Evolutionary conservation across 768 basidiomycete species (phyloP), one percentile per base, ranked within the genome.

Genomic region (Suillus clintonianus): DNA sequence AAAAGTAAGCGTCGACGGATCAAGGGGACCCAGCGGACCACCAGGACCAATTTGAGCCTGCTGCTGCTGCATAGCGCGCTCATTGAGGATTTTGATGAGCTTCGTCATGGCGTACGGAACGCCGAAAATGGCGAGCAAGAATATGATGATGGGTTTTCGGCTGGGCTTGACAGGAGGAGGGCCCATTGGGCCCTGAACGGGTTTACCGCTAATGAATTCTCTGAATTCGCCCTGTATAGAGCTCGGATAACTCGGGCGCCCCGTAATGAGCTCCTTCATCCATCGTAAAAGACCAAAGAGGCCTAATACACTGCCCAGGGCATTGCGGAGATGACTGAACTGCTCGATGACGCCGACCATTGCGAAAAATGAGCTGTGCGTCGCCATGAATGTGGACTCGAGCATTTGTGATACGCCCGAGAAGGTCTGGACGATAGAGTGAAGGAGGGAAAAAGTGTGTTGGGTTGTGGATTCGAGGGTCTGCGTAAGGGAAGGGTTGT

Each of bases 271-370:
- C 53, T 88, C 88, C 62, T 84, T 87, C 79, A 96, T 81, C 94
- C 93, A 98, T 57, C 92, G 80, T 10, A 98, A 71, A 57, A 99
- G 83, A 4, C 94, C 94, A 71, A 99, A 98, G 41, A 99, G 77
- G 37, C 94, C 94, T 6, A 99, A 82, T 0, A 99, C 94, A 72
- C 95, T 95, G 27, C 95, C 96, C 17, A 99, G 84, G 14, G 95
- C 96, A 68, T 96, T 91, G 57, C 95, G 86, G 48, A 98, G 86
- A 69, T 94, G 93, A 3, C 88, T 89, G 70, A 99, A 90, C 72
- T 99, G 97, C 71, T 99, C 97, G 43, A 96, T 84, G 51, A 99
- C 97, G 65, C 94, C 93, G 58, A 96, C 94, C 90, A 97, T 95
- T 62, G 95, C 94, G 75, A 96, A 97, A 78, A 97, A 97, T 10